Base-by-base conservation (phyloP, 805 yeast species). In the Saccharomycopsis lassenensis region DNA sequence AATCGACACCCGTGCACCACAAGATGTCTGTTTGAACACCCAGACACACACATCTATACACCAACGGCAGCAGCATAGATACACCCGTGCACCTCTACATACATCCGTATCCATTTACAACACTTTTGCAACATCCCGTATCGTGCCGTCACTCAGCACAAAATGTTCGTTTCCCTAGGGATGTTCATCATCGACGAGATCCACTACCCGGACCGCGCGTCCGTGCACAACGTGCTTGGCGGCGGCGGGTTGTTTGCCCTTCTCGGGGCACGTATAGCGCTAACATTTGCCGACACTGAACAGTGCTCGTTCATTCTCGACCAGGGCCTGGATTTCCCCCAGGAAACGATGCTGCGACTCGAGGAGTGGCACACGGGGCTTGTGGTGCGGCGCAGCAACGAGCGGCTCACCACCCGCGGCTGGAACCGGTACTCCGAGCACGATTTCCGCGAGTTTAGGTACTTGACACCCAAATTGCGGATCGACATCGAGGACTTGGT, bases 161-260 rank as follows among this genome's bases (percentile, higher is more conserved):
- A n/a, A n/a, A n/a, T n/a, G n/a, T 69, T 83, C 49, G 65, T 79
- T 15, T 69, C 93, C 1, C 62, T 82, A 62, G 97, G 95, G 31
- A 78, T 87, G 84, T 80, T 85, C 57, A 85, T 89, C 49, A 68
- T 87, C 12, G 97, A 87, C 55, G 94, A 84, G 45, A 83, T 86
- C 46, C 75, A 71, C 39, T 75, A 71, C 48, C 66, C 71, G 0
- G 52, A 55, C 34, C 46, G 55, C 36, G 44, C 40, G 27, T 48
- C 58, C 17, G 62, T 60, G 45, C 52, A 48, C 43, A 54, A 82
- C 51, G 64, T 87, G 5, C 63, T 83, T 31, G 97, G 97, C 1
- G 97, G 97, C 2, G 97, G 87, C 2, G 95, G 94, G 0, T 71
- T 89, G 1, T 87, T 69, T 53, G 86, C 86, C 2, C 69, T 76